Percentiles rank a stretch among this genome's conserved stretches.
Conservation (phyloP, 768 basidiomycete genomes). For the Russula virescens region DNA sequence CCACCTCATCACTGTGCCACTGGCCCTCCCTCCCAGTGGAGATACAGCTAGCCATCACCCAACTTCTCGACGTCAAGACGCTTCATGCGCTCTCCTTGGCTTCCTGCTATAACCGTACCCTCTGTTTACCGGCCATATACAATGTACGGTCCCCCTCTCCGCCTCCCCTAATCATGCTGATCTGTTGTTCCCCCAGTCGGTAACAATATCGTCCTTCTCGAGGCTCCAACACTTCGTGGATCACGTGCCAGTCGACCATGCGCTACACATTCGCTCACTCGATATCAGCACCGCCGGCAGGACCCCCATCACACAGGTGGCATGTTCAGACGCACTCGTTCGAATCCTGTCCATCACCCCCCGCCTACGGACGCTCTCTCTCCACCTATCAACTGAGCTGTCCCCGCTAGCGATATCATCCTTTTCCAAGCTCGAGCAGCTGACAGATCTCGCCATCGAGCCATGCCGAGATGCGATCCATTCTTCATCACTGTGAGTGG, state of each 20-base stretch:
- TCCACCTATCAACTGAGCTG: slow-evolving; percentile 21
- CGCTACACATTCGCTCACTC: slow-evolving; percentile 18
- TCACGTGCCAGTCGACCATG: slow-evolving; percentile 19
- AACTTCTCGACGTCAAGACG: slow-evolving; percentile 18
- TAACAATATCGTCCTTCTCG: slow-evolving; percentile 10
- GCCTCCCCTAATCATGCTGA: neutral
- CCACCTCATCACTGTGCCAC: neutral
- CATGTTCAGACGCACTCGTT: slow-evolving; percentile 15
- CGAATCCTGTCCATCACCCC: slow-evolving; percentile 11
- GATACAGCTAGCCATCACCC: slow-evolving; percentile 20
- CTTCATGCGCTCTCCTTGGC: slow-evolving; percentile 17
- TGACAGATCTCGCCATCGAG: slow-evolving; percentile 19
- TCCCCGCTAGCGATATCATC: slow-evolving; percentile 7
- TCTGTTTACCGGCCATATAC: slow-evolving; percentile 20
- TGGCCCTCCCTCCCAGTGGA: slow-evolving; percentile 23
- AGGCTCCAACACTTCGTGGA: slow-evolving; percentile 22
- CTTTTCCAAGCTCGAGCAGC: slow-evolving; percentile 12
- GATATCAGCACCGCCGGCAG: slow-evolving; percentile 16
- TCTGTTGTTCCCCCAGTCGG: slow-evolving; percentile 7
- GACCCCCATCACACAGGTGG: neutral
- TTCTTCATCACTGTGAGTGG: slow-evolving; percentile 11
- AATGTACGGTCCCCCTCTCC: slow-evolving; percentile 4
- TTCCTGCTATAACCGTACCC: slow-evolving; percentile 5
- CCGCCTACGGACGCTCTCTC: slow-evolving; percentile 18
- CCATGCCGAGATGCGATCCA: slow-evolving; percentile 17